These are phyloP conservation scores for Hydrangea macrophylla DNA, from an alignment of 148 eudicot species.

Conservation along the genomic window DNA sequence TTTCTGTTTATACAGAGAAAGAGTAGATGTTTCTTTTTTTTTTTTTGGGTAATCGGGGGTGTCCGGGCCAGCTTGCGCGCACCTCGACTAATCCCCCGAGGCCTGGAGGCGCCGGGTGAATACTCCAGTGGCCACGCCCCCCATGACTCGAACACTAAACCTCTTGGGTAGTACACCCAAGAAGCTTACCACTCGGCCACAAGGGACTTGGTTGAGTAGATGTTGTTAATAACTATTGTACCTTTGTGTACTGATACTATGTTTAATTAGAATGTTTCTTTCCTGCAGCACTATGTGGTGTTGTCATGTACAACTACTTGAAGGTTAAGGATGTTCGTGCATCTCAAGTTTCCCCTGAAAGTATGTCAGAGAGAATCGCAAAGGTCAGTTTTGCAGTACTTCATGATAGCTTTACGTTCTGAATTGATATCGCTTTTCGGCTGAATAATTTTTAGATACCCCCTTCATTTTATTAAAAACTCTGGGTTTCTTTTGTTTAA, in stretches of 20 bases:
- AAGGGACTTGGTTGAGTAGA: not conserved
- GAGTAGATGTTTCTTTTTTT: not conserved
- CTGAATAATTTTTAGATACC: not conserved
- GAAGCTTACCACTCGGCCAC: no score
- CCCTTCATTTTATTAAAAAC: not conserved
- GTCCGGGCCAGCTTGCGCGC: no score
- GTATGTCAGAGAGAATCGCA: conserved; percentile 33
- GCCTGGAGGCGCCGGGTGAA: no score
- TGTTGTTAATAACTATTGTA: not conserved
- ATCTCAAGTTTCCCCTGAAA: conserved; percentile 33
- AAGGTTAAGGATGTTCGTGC: conserved; percentile 43
- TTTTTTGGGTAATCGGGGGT: no score
- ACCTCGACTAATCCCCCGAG: no score
- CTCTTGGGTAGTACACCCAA: no score
- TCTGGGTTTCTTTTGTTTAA: not conserved
- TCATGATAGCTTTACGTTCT: not conserved
- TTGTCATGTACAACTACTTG: conserved; percentile 42
- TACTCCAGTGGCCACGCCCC: no score
- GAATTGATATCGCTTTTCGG: no score
- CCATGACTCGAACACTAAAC: no score
- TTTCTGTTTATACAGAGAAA: not conserved
- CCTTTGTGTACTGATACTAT: not conserved
- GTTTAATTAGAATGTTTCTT: not conserved
- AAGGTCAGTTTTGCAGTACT: conserved; percentile 23
- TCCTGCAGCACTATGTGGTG: conserved; percentile 43